phyloP scores from a whole-genome alignment of 257 asterid genomes.

The Apocynum venetum region DNA sequence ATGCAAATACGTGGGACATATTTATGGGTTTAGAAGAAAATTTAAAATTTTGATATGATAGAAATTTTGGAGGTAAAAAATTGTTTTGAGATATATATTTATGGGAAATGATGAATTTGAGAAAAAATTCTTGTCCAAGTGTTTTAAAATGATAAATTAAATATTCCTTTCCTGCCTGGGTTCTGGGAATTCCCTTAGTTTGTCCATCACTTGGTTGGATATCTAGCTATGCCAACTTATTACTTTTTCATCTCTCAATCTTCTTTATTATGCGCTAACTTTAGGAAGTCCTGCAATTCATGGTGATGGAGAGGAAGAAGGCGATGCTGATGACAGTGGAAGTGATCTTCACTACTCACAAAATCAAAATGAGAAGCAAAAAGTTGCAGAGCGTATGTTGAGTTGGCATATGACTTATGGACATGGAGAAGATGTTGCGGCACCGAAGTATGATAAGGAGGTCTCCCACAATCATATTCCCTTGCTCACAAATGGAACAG shows the following conservation, averaged over 20 bases:
- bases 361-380: conserved; percentile 64
- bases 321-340: conserved; percentile 49
- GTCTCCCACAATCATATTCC: conserved; percentile 88
- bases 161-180: no score
- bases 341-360: conserved; percentile 53
- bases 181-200: no score
- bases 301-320: conserved; percentile 75
- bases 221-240: background rate
- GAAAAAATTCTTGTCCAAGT: no score
- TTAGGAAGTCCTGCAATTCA: conserved; percentile 90
- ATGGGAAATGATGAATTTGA: no score
- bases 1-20: no score
- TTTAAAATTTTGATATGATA: no score
- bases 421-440: conserved; percentile 61
- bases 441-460: conserved; percentile 88
- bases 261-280: background rate
- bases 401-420: conserved; percentile 92
- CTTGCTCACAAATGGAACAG: conserved; percentile 92
- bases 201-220: background rate
- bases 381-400: conserved; percentile 84
- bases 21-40: no score
- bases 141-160: no score
- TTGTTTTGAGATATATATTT: no score
- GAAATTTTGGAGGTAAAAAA: no score
- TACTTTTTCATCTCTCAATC: no score